phyloP scores from a whole-genome alignment of 2,329 filamentous ascomycete genomes.

The Colletotrichum chlorophyti region DNA sequence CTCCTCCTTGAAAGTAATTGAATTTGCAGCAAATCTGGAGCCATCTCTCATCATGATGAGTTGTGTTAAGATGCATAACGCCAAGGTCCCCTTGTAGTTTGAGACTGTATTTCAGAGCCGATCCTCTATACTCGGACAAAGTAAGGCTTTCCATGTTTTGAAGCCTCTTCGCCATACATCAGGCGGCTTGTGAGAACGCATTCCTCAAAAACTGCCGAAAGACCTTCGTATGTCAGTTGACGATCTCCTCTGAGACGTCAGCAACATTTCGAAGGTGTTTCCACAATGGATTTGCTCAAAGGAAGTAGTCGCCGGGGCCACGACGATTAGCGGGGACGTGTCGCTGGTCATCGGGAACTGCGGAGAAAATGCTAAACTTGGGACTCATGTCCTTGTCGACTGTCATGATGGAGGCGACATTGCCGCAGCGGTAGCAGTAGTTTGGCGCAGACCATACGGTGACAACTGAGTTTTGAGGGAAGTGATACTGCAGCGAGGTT shows the following conservation, averaged over 20 bases:
- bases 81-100: no score
- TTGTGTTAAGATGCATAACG: background rate
- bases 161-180: background rate
- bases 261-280: background rate
- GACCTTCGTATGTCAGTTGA: background rate
- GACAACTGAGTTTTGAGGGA: conserved; percentile 91
- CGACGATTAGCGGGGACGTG: conserved; percentile 77
- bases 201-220: background rate
- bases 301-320: conserved; percentile 74
- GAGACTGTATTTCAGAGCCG: background rate
- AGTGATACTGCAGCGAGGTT: conserved; percentile 74
- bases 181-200: background rate
- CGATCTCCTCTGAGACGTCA: background rate
- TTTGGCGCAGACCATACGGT: conserved; percentile 99
- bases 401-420: conserved; percentile 96
- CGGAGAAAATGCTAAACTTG: conserved; percentile 90
- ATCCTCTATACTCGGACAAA: conserved; percentile 3
- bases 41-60: conserved; percentile 6
- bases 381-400: conserved; percentile 85
- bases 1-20: background rate
- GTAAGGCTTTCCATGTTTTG: background rate
- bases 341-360: conserved; percentile 84
- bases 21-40: background rate
- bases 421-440: conserved; percentile 94
- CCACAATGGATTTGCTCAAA: conserved; percentile 45